A percentile compares a stretch with the other conserved stretches of the same genome.
Conservation (phyloP, 495 filamentous ascomycete genomes). For the Lasiosphaeria miniovina region DNA sequence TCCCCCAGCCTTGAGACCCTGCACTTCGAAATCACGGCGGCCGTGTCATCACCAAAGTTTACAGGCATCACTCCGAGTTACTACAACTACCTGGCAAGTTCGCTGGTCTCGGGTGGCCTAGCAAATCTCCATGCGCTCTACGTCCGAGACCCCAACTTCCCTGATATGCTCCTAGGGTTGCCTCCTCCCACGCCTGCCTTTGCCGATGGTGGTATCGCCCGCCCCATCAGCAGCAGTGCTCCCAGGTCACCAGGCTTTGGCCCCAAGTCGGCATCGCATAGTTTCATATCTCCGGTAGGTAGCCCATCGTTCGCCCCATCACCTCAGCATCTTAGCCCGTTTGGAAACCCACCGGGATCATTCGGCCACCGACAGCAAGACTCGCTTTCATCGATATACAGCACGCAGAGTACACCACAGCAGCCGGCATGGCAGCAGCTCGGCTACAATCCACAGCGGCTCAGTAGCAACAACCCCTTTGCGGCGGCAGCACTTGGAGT, state of each 20-base stretch:
- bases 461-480: slow-evolving; percentile 54
- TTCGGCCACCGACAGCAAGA: slow-evolving; percentile 19
- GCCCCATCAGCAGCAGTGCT: slow-evolving; percentile 4
- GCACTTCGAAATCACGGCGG: slow-evolving; percentile 77
- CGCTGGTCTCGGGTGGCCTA: slow-evolving; percentile 70
- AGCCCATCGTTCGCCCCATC: slow-evolving; percentile 8
- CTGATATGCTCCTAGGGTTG: slow-evolving; percentile 65
- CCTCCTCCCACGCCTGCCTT: slow-evolving; percentile 51
- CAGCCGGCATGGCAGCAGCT: not conserved
- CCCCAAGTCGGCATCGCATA: slow-evolving; percentile 8
- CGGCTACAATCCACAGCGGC: slow-evolving; percentile 33
- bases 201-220: slow-evolving; percentile 7
- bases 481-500: slow-evolving; percentile 28
- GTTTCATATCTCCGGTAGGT: slow-evolving; percentile 23
- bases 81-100: slow-evolving; percentile 82
- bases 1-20: slow-evolving; percentile 66
- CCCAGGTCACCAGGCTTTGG: slow-evolving; percentile 7
- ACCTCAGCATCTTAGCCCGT: slow-evolving; percentile 13
- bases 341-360: slow-evolving; percentile 12
- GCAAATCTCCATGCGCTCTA: slow-evolving; percentile 73
- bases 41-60: slow-evolving; percentile 51
- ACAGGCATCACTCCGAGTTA: slow-evolving; percentile 64
- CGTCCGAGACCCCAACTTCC: slow-evolving; percentile 78
- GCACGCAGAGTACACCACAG: not conserved
- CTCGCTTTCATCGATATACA: slow-evolving; percentile 18